Evolutionary conservation across 148 eudicot species (phyloP).

Genomic region (Amaranthus palmeri): DNA sequence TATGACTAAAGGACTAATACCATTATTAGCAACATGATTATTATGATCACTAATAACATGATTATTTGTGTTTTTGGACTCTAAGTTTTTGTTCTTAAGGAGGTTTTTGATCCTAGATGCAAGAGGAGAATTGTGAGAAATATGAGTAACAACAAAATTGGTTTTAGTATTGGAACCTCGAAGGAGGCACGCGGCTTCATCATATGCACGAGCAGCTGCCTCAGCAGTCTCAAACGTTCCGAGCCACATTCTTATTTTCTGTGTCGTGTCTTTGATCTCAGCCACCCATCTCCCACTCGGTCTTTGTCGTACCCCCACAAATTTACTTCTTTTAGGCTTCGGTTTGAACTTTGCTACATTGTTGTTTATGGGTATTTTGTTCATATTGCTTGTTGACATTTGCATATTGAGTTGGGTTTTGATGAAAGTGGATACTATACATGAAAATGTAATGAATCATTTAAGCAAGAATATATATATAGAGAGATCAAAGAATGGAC

Average conservation of each 20-base stretch:
- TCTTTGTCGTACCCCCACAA: conserved; percentile 66
- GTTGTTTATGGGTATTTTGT: conserved; percentile 12
- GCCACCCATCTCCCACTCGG: conserved; percentile 76
- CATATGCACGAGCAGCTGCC: conserved; percentile 68
- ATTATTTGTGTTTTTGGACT: conserved; percentile 20
- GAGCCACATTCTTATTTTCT: conserved; percentile 70
- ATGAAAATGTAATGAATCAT: background rate
- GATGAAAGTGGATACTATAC: conserved; percentile 40
- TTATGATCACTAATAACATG: background rate
- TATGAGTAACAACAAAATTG: conserved; percentile 41
- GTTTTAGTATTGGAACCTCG: conserved; percentile 62
- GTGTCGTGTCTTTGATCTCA: conserved; percentile 66
- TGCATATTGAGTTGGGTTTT: conserved; percentile 21
- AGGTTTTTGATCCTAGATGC: conserved; percentile 58
- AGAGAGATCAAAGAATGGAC: conserved; percentile 13
- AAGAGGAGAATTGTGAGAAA: conserved; percentile 51
- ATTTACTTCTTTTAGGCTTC: conserved; percentile 33
- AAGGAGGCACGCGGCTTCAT: conserved; percentile 68
- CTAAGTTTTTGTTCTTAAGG: conserved; percentile 47
- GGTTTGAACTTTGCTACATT: conserved; percentile 35
- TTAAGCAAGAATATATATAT: background rate
- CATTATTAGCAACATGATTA: background rate
- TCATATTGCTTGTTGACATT: conserved; percentile 20
- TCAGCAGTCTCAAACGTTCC: conserved; percentile 68
- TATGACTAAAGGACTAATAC: background rate